Conservation (phyloP, 192 early-diverging fungal species). For the Podila minutissima region DNA sequence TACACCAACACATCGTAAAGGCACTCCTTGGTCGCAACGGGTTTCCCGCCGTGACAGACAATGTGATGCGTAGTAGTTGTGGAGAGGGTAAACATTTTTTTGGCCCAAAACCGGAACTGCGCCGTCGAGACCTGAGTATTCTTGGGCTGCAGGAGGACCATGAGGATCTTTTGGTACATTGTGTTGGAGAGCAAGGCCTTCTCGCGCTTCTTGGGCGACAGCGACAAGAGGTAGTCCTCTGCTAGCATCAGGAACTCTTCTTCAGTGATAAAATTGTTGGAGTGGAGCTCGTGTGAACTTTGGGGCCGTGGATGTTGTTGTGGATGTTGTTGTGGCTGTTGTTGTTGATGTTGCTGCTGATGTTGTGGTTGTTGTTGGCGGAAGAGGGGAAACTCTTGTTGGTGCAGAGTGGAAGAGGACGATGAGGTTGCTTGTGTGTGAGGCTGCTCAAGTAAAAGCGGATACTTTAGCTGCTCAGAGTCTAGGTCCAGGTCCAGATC, state of each 20-base stretch:
- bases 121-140: conserved; percentile 58
- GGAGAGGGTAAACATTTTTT: conserved; percentile 58
- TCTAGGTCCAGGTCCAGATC: not conserved
- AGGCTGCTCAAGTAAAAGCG: not conserved
- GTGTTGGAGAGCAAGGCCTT: conserved; percentile 54
- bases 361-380: conserved; percentile 1
- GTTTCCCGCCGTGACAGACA: conserved; percentile 56
- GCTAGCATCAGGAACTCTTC: conserved; percentile 52
- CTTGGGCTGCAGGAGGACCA: conserved; percentile 52
- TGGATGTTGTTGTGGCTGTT: conserved; percentile 4
- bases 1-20: conserved; percentile 55
- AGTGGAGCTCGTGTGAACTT: conserved; percentile 26
- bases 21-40: conserved; percentile 56
- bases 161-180: conserved; percentile 53
- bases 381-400: not conserved
- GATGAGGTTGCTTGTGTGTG: not conserved
- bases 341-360: not conserved
- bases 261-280: conserved; percentile 46
- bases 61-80: conserved; percentile 19
- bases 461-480: not conserved
- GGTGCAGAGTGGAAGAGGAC: not conserved
- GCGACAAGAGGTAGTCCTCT: conserved; percentile 48
- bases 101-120: conserved; percentile 61
- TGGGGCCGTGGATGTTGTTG: conserved; percentile 11
- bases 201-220: conserved; percentile 59